phyloP scores from a whole-genome alignment of 371 early-diverging fungal genomes.

The Haplosporangium sp. region DNA sequence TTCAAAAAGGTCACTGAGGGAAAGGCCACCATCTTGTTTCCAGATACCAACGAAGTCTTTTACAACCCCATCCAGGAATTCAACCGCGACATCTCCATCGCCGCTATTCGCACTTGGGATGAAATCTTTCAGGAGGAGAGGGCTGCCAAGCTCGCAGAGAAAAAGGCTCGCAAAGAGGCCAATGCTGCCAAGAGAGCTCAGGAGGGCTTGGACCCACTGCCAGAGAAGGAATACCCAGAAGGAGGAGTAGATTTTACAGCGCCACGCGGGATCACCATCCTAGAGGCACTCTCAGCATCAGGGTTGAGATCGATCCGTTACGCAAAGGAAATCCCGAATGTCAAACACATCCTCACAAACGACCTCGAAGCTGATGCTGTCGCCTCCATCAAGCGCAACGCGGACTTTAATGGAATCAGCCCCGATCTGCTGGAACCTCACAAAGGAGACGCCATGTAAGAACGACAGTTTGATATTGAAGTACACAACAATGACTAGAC shows the following conservation, averaged over 20 bases:
- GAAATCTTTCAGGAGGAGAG: conserved; percentile 74
- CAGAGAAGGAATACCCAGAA: conserved; percentile 34
- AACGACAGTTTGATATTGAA: too few species aligned
- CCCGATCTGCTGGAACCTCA: conserved; percentile 82
- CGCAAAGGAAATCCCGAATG: conserved; percentile 92
- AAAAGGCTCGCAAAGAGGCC: conserved; percentile 44
- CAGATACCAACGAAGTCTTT: conserved; percentile 94
- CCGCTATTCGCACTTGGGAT: conserved; percentile 92
- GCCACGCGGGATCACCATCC: conserved; percentile 72
- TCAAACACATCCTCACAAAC: conserved; percentile 92
- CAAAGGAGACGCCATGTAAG: conserved; percentile 85
- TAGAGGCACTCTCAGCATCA: conserved; percentile 99
- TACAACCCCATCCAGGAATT: conserved; percentile 97
- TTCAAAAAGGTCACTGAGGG: conserved; percentile 80
- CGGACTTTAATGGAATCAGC: conserved; percentile 82
- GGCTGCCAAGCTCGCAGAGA: conserved; percentile 57
- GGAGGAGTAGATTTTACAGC: conserved; percentile 29
- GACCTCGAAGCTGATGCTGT: conserved; percentile 95
- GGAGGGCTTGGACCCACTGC: conserved; percentile 43
- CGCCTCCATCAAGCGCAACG: conserved; percentile 90
- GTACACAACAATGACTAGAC: neutral
- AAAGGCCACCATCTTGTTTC: conserved; percentile 90
- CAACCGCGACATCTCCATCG: conserved; percentile 72
- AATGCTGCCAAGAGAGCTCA: conserved; percentile 52
- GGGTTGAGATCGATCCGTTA: conserved; percentile 99